Base-by-base conservation (phyloP, 306 rosid genomes). In the Geum urbanum region DNA sequence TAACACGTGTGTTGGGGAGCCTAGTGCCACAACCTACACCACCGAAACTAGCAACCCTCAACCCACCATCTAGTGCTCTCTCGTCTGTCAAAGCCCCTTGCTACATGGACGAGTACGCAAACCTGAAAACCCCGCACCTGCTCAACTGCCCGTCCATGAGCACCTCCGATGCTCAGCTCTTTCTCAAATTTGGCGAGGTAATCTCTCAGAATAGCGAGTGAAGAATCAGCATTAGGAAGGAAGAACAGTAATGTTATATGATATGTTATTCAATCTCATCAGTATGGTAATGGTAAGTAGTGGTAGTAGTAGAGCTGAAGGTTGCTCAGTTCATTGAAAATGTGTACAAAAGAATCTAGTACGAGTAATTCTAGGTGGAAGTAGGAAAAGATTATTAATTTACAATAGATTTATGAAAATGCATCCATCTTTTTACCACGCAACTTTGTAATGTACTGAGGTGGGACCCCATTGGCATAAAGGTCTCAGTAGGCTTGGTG, bases 131-230 rank as follows among this genome's bases (percentile, higher is more conserved):
- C 5, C 92, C 95, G 0, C 90, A 92, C 74, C 22, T 89, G 80
- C 79, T 87, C 63, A 87, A 87, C 41, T 89, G 89, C 77, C 84
- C 96, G 9, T 87, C 98, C 12, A 89, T 92, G 92, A 92, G 98
- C 76, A 83, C 95, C 59, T 89, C 96, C 1, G 96, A 92, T 62
- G 98, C 96, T 0, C 98, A 89, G 55, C 92, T 89, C 41, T 92
- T 92, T 74, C 88, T 89, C 65, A 89, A 92, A 76, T 92, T 92
- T 49, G 96, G 98, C 49, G 98, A 92, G 86, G 98, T 92, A 53
- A 92, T 92, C 70, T 87, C 98, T 54, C 96, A 86, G 51, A 89
- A 87, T 83, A 92, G 95, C 45, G 87, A 76, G 78, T 84, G 80
- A 86, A 46, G 9, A 48, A 64, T 32, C 37, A 32, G 65, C 48